Percentiles rank a stretch among this genome's conserved stretches.
Evolutionary conservation across 208 protist species (phyloP).

Genomic region (Leishmania major): DNA sequence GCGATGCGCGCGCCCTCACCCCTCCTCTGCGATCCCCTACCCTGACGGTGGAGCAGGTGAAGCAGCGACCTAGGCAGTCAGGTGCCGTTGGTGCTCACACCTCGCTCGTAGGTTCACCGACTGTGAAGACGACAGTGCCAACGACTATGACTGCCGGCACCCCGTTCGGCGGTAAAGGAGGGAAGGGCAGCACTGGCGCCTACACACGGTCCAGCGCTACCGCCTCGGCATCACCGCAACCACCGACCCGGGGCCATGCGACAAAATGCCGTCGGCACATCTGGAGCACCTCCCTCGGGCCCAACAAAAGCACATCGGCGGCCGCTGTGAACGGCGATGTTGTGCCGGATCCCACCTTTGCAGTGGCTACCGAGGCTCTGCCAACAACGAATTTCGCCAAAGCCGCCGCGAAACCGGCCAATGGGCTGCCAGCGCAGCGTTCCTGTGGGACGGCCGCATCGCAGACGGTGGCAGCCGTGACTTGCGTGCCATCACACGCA

Average conservation of each 20-base stretch:
- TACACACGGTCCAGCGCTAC: neutral
- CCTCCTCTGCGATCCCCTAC: neutral
- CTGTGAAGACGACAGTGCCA: neutral
- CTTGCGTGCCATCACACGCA: neutral
- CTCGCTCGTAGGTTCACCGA: no score
- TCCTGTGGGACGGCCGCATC: neutral
- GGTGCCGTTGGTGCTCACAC: neutral
- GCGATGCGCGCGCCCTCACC: conserved; percentile 10
- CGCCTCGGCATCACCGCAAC: neutral
- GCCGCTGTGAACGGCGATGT: conserved; percentile 3
- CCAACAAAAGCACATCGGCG: conserved; percentile 8
- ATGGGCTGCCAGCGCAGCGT: neutral
- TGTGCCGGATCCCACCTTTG: conserved; percentile 6
- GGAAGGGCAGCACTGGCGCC: neutral
- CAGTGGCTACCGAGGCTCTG: neutral
- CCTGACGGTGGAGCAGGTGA: neutral
- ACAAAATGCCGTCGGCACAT: conserved; percentile 4
- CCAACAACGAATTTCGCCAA: neutral
- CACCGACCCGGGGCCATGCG: conserved; percentile 2
- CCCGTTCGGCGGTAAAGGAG: neutral
- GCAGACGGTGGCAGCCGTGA: neutral
- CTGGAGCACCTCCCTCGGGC: conserved; percentile 8
- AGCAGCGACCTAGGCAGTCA: neutral
- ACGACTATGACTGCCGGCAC: no score
- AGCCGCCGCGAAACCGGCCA: neutral